Percentiles rank a stretch among this genome's conserved stretches.
Conservation (phyloP, 768 basidiomycete genomes). For the Mycena capillaripes region DNA sequence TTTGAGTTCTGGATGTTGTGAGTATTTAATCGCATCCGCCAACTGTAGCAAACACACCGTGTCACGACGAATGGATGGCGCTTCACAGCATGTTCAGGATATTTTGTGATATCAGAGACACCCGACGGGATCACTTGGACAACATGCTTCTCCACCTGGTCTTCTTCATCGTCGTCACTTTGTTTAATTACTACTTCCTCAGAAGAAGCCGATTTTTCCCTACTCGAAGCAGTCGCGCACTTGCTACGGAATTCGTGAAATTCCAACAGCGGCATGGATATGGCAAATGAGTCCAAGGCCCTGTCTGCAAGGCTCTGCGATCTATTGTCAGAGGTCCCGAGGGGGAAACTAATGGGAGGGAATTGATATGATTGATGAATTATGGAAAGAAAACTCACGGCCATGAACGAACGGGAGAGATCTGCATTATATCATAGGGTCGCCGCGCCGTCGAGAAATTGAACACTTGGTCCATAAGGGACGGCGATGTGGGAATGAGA, state of each 20-base stretch:
- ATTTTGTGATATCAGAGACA: constrained; percentile 8
- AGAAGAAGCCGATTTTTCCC: neutral
- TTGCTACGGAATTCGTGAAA: constrained; percentile 28
- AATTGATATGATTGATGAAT: too few species aligned
- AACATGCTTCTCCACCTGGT: neutral
- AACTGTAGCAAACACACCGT: constrained; percentile 42
- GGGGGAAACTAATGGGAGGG: too few species aligned
- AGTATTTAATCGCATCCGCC: too few species aligned
- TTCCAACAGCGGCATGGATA: constrained; percentile 28
- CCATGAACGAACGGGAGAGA: too few species aligned
- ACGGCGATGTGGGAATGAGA: constrained; percentile 24
- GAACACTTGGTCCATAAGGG: constrained; percentile 22
- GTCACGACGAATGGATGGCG: too few species aligned
- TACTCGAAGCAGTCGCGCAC: neutral
- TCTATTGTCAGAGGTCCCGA: neutral
- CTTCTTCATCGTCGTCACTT: neutral
- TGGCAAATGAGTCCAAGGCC: constrained; percentile 29
- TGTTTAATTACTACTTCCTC: neutral
- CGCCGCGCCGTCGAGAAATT: constrained; percentile 32
- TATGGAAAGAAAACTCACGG: too few species aligned
- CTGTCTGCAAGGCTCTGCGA: constrained; percentile 11
- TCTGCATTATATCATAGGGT: too few species aligned
- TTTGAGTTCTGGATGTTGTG: constrained; percentile 44
- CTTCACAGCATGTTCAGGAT: constrained; percentile 37
- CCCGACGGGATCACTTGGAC: neutral